Conservation (phyloP, 2,329 filamentous ascomycete species). For the Hirsutella minnesotensis region DNA sequence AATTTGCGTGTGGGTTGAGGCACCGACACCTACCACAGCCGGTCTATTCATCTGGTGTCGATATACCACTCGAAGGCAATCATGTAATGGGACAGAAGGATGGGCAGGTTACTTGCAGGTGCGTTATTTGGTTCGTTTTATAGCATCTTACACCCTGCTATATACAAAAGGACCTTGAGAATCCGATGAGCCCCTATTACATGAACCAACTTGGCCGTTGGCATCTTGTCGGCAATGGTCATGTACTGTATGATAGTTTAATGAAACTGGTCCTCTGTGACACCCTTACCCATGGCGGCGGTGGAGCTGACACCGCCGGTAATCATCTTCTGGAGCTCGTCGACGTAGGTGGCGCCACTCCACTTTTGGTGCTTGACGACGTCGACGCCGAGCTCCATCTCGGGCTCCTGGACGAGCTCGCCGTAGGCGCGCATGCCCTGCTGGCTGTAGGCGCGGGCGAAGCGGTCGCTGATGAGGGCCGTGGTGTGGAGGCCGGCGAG, state of each 20-base stretch:
- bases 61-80: too few relatives aligned
- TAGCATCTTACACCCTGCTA: too few relatives aligned
- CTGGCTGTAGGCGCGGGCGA: conserved; percentile 69
- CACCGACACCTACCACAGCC: too few relatives aligned
- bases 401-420: conserved; percentile 93
- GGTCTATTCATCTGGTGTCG: too few relatives aligned
- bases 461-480: conserved; percentile 81
- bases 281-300: conserved; percentile 92
- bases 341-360: conserved; percentile 89
- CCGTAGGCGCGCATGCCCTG: conserved; percentile 93
- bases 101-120: too few relatives aligned
- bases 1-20: too few relatives aligned
- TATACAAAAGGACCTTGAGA: too few relatives aligned
- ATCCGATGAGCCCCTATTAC: too few relatives aligned
- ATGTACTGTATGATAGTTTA: conserved; percentile 5
- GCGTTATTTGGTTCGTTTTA: too few relatives aligned
- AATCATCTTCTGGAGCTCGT: conserved; percentile 95
- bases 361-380: conserved; percentile 99
- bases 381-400: conserved; percentile 82
- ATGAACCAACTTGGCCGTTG: too few relatives aligned
- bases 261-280: conserved; percentile 91
- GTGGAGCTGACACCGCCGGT: conserved; percentile 85
- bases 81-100: too few relatives aligned
- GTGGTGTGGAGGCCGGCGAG: conserved; percentile 92
- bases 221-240: too few relatives aligned